phyloP scores from a whole-genome alignment of 2,329 filamentous ascomycete genomes.

The Biscogniauxia sp. region DNA sequence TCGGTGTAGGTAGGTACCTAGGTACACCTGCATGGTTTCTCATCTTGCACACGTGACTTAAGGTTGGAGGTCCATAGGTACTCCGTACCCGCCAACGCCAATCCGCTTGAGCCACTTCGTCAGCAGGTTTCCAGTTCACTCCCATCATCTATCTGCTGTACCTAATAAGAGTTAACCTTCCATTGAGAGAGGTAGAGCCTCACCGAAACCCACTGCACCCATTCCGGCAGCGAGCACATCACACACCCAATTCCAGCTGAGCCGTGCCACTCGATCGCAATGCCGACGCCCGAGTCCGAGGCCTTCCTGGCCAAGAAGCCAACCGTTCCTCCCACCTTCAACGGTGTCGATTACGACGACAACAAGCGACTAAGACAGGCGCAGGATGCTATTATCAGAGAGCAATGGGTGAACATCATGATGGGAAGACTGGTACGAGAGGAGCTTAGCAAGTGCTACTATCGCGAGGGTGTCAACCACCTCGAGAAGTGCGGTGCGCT shows the following conservation, averaged over 20 bases:
- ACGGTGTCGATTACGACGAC: conserved; percentile 84
- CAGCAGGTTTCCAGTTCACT: not conserved
- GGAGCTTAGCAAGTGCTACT: conserved; percentile 84
- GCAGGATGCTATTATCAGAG: conserved; percentile 76
- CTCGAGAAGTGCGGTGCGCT: conserved; percentile 81
- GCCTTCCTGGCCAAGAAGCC: conserved; percentile 83
- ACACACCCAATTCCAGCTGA: too few species aligned
- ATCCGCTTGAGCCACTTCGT: not conserved
- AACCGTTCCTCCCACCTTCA: conserved; percentile 76
- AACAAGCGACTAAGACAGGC: conserved; percentile 77
- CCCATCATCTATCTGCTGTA: too few species aligned
- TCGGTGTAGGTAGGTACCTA: too few species aligned
- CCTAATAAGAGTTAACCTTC: too few species aligned
- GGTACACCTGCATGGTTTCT: too few species aligned
- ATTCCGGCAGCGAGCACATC: not conserved
- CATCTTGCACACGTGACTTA: not conserved
- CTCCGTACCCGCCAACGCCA: not conserved
- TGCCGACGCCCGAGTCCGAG: conserved; percentile 82
- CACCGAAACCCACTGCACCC: not conserved
- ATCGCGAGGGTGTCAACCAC: conserved; percentile 80
- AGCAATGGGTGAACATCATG: conserved; percentile 89
- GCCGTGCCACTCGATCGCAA: conserved; percentile 36
- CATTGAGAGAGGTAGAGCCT: not conserved
- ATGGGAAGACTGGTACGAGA: conserved; percentile 80
- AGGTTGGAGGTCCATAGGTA: not conserved